Percentiles rank a stretch among this genome's conserved stretches.
phyloP scores from a whole-genome alignment of 164 flowering plant species.

The Magnolia kwangsiensis region DNA sequence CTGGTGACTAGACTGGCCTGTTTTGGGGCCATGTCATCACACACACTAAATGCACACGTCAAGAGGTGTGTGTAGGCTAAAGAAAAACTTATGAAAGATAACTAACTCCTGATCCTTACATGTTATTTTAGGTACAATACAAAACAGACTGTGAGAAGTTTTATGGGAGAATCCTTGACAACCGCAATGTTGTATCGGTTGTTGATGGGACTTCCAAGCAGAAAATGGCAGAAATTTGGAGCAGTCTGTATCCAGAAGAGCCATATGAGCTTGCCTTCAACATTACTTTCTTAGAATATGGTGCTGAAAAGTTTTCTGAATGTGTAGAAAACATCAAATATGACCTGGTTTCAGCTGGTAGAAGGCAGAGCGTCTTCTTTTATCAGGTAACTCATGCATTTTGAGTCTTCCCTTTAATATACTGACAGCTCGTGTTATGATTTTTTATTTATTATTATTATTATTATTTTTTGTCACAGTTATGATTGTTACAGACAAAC shows the following conservation, averaged over 20 bases:
- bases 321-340: conserved; percentile 47
- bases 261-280: conserved; percentile 57
- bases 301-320: conserved; percentile 17
- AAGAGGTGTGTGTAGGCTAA: too few species aligned
- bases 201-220: conserved; percentile 38
- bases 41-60: too few species aligned
- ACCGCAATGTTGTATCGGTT: conserved; percentile 54
- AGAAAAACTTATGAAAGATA: background rate
- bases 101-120: background rate
- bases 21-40: background rate
- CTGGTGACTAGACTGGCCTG: background rate
- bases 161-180: conserved; percentile 78
- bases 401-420: background rate
- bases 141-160: conserved; percentile 72
- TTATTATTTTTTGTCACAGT: background rate
- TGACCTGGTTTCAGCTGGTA: conserved; percentile 75
- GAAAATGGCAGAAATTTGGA: conserved; percentile 75
- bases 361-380: conserved; percentile 77
- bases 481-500: too few species aligned
- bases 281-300: conserved; percentile 17
- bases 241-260: conserved; percentile 55
- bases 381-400: conserved; percentile 55
- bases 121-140: conserved; percentile 50
- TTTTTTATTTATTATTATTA: background rate
- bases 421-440: background rate